Percentiles rank a stretch among this genome's conserved stretches.
phyloP scores from a whole-genome alignment of 345 rosid species.

The Camelina neglecta region DNA sequence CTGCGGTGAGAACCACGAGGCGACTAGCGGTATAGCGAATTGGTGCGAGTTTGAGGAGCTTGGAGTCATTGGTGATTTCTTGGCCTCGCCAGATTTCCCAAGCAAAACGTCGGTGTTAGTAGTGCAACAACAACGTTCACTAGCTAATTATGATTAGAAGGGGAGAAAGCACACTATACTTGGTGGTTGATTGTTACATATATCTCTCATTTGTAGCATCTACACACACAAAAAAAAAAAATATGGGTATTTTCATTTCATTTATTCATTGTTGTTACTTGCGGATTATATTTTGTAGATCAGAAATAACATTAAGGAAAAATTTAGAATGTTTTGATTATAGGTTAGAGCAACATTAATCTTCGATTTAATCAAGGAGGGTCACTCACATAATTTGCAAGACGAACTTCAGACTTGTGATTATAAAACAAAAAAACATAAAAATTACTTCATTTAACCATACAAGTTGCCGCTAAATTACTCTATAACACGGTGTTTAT shows the following conservation, averaged over 20 bases:
- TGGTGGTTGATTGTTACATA: conserved; percentile 1
- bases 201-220: conserved; percentile 29
- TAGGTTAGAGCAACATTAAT: no score
- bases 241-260: neutral
- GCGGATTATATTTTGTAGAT: neutral
- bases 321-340: neutral
- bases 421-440: conserved; percentile 12
- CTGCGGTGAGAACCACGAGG: conserved; percentile 38
- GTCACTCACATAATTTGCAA: neutral
- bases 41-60: conserved; percentile 75
- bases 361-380: no score
- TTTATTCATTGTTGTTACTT: conserved; percentile 10
- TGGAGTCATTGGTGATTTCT: conserved; percentile 61
- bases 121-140: conserved; percentile 46
- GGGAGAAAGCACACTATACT: neutral
- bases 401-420: neutral
- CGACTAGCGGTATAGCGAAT: conserved; percentile 47
- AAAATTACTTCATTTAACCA: conserved; percentile 1
- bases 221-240: neutral
- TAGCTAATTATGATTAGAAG: conserved; percentile 26
- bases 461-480: neutral
- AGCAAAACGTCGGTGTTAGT: conserved; percentile 45
- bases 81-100: conserved; percentile 55
- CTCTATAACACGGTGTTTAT: conserved; percentile 9
- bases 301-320: neutral